These are phyloP conservation scores for Fraxinus dipetala DNA, from an alignment of 305 asterid genomes.

Conservation along the genomic window DNA sequence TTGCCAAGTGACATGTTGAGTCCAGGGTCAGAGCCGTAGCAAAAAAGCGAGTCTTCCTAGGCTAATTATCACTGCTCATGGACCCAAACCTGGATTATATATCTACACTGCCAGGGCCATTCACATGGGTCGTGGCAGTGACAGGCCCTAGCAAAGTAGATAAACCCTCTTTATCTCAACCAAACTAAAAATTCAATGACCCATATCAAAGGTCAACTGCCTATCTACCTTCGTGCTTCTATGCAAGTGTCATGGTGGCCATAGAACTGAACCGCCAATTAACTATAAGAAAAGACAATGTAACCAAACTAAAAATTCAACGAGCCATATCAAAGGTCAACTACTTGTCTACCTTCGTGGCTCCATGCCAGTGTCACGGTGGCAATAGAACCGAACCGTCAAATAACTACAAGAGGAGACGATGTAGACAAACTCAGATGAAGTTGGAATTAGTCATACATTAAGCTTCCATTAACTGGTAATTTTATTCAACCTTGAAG, in stretches of 20 bases:
- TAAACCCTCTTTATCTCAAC: too few species aligned
- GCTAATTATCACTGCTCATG: neutral
- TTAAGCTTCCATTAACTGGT: neutral
- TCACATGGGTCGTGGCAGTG: too few species aligned
- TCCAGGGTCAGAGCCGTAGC: neutral
- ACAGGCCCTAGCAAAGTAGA: too few species aligned
- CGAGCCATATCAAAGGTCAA: neutral
- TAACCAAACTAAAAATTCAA: neutral
- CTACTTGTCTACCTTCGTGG: neutral
- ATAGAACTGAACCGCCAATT: neutral
- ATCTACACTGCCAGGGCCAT: neutral
- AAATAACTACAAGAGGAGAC: neutral
- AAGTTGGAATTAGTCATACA: neutral
- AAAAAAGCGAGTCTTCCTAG: neutral
- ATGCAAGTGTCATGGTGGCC: neutral
- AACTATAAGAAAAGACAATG: neutral
- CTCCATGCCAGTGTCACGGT: neutral
- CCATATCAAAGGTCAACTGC: neutral
- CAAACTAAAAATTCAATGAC: neutral
- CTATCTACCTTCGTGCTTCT: neutral
- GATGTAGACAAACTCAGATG: constrained; percentile 18
- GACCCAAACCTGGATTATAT: neutral
- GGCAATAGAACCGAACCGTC: neutral
- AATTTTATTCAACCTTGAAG: neutral
- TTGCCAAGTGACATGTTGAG: neutral